Percentiles rank a stretch among this genome's conserved stretches.
Evolutionary conservation across 2,329 filamentous ascomycete genomes (phyloP).

Genomic region (Fusarium pilosicola): DNA sequence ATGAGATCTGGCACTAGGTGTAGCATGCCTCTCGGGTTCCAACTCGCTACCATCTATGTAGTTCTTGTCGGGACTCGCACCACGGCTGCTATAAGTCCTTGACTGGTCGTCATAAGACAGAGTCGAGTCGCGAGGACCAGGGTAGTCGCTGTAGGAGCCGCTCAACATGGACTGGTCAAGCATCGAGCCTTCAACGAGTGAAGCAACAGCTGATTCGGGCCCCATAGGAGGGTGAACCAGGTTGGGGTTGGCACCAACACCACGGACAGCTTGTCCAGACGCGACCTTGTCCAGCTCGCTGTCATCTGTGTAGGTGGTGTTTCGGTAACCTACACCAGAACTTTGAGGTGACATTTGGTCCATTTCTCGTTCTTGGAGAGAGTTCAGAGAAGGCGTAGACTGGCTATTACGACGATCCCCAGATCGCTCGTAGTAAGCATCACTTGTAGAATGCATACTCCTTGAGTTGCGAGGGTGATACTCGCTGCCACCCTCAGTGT

Average conservation of each 20-base stretch:
- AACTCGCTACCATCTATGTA: constrained; percentile 53
- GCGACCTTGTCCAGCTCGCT: constrained; percentile 69
- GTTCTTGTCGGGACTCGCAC: constrained; percentile 55
- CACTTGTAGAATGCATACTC: constrained; percentile 59
- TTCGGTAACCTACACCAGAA: constrained; percentile 65
- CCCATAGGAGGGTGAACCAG: constrained; percentile 77
- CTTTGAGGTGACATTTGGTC: constrained; percentile 64
- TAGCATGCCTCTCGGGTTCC: constrained; percentile 53
- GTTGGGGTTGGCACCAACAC: constrained; percentile 77
- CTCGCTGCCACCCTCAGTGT: constrained; percentile 75
- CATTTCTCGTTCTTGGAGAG: constrained; percentile 59
- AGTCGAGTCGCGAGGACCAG: constrained; percentile 52
- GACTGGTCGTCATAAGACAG: constrained; percentile 47
- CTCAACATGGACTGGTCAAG: constrained; percentile 73
- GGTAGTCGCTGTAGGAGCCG: constrained; percentile 63
- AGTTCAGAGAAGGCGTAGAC: constrained; percentile 49
- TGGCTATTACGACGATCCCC: constrained; percentile 48
- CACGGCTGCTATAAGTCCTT: constrained; percentile 48
- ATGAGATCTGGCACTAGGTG: constrained; percentile 52
- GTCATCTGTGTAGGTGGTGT: constrained; percentile 61
- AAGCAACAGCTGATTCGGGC: constrained; percentile 91
- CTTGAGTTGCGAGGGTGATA: constrained; percentile 67
- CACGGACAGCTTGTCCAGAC: constrained; percentile 75
- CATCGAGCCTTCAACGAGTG: constrained; percentile 80
- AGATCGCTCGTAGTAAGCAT: constrained; percentile 69